Conservation (phyloP, 805 yeast genomes). For the Barnettozyma pratensis region DNA sequence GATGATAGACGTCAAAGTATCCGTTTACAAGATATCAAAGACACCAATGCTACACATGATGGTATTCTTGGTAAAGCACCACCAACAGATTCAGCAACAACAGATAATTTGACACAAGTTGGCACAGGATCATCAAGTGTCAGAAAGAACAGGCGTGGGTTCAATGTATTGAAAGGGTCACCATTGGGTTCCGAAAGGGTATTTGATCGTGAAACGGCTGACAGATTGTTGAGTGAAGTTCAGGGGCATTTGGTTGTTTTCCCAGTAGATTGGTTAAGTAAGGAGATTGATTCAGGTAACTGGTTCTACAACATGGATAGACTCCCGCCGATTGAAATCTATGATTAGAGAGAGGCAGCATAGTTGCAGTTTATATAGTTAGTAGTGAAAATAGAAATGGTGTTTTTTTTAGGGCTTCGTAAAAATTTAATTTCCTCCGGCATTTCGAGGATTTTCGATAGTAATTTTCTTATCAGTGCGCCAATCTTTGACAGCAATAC, state of each 20-base stretch:
- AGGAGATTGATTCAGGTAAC: conserved; percentile 84
- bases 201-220: conserved; percentile 73
- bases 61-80: conserved; percentile 13
- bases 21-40: conserved; percentile 9
- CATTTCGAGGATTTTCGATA: no score
- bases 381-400: no score
- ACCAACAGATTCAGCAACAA: conserved; percentile 3
- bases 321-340: conserved; percentile 92
- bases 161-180: conserved; percentile 31
- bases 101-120: background rate
- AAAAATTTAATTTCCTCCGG: no score
- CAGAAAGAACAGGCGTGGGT: conserved; percentile 27
- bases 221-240: conserved; percentile 59
- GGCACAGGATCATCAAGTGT: background rate
- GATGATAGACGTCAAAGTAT: conserved; percentile 8
- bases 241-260: conserved; percentile 89
- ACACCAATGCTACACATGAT: conserved; percentile 1
- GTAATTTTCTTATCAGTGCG: no score
- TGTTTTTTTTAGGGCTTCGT: no score
- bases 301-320: conserved; percentile 96
- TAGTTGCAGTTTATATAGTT: background rate
- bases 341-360: conserved; percentile 42
- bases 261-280: conserved; percentile 85
- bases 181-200: conserved; percentile 40
- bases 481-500: no score